A percentile compares a stretch with the other conserved stretches of the same genome.
These are phyloP conservation scores for Colletotrichum tropicicola DNA, from an alignment of 2,329 filamentous ascomycete species.

Conservation along the genomic window DNA sequence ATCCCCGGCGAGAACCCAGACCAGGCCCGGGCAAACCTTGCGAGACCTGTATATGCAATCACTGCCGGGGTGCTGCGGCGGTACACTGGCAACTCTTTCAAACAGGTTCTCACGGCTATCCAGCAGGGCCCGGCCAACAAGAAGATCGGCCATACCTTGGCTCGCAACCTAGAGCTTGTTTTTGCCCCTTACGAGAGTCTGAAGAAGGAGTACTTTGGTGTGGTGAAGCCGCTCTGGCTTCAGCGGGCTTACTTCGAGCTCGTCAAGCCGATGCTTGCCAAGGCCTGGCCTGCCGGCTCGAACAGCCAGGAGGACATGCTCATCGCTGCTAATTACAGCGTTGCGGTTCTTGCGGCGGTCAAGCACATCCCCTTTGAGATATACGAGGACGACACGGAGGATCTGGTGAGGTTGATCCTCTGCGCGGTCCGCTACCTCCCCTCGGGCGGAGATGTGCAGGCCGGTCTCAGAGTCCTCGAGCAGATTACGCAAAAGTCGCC, in stretches of 20 bases:
- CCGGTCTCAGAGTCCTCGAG: conserved; percentile 58
- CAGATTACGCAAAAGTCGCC: conserved; percentile 57
- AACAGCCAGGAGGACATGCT: conserved; percentile 38
- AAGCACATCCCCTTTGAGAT: conserved; percentile 59
- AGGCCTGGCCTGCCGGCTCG: conserved; percentile 47
- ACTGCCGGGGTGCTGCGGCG: conserved; percentile 48
- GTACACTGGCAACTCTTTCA: conserved; percentile 45
- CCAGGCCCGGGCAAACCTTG: conserved; percentile 11
- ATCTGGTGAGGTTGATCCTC: conserved; percentile 59
- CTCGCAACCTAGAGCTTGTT: conserved; percentile 51
- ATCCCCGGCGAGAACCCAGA: conserved; percentile 1
- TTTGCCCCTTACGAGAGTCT: conserved; percentile 50
- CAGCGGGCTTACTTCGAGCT: conserved; percentile 60
- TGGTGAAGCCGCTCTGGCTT: conserved; percentile 53
- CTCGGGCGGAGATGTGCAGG: conserved; percentile 52
- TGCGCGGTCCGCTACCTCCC: conserved; percentile 53
- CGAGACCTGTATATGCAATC: conserved; percentile 41
- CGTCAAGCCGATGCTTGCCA: conserved; percentile 53
- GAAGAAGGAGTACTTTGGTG: conserved; percentile 50
- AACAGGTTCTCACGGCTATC: conserved; percentile 42
- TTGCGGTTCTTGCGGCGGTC: conserved; percentile 58
- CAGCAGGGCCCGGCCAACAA: conserved; percentile 39
- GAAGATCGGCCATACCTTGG: conserved; percentile 48
- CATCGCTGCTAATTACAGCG: conserved; percentile 49
- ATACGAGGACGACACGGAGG: conserved; percentile 59